These are phyloP conservation scores for Juncus inflexus DNA, from an alignment of 176 grass and related monocot species.

Conservation along the genomic window DNA sequence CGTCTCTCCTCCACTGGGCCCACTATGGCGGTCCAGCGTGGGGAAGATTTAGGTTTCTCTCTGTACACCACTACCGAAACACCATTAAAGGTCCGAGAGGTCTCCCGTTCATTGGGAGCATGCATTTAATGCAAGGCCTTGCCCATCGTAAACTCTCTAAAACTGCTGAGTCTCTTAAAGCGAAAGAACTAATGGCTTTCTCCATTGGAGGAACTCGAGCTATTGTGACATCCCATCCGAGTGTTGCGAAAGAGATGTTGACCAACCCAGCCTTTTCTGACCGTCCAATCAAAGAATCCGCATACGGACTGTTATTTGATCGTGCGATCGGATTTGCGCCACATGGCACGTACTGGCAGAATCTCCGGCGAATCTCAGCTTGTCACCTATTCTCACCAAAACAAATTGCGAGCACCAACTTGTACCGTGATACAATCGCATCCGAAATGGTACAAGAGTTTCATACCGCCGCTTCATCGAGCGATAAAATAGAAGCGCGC, in stretches of 20 bases:
- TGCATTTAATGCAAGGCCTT: conserved; percentile 81
- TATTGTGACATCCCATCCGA: conserved; percentile 59
- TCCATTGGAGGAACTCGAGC: conserved; percentile 58
- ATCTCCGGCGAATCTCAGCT: conserved; percentile 61
- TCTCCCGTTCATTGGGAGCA: conserved; percentile 68
- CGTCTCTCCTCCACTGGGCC: conserved; percentile 55
- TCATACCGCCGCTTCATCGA: background rate
- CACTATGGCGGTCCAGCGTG: conserved; percentile 64
- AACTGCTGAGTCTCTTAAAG: conserved; percentile 12
- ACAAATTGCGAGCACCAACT: conserved; percentile 51
- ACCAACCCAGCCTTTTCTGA: conserved; percentile 51
- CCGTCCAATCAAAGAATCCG: conserved; percentile 83
- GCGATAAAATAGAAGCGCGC: conserved; percentile 30
- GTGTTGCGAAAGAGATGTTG: conserved; percentile 70
- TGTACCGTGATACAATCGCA: conserved; percentile 49
- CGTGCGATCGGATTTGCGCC: conserved; percentile 97
- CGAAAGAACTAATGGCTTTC: conserved; percentile 62
- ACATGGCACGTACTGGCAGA: conserved; percentile 63
- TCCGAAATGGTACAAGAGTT: conserved; percentile 37
- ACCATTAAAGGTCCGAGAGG: conserved; percentile 48
- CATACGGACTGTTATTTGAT: conserved; percentile 77
- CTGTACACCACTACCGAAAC: background rate
- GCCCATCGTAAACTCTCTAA: conserved; percentile 67
- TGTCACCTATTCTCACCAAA: conserved; percentile 82
- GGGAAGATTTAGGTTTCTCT: conserved; percentile 56